Base-by-base conservation (phyloP, 2,329 filamentous ascomycete species). In the Ceratocystis eucalypticola region DNA sequence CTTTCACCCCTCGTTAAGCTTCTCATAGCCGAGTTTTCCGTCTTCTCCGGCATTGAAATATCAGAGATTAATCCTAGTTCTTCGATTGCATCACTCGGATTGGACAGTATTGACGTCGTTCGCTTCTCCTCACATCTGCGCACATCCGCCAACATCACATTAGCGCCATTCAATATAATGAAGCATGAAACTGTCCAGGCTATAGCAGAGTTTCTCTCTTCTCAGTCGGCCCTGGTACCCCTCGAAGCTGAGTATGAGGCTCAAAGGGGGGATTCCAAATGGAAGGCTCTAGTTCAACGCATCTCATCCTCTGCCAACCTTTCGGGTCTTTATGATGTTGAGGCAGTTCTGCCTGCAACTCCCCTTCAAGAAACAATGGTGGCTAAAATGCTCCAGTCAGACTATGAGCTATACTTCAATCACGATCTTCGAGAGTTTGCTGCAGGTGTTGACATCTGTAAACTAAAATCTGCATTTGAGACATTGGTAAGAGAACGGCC, bases 31-130 rank as follows among this genome's bases (percentile, higher is more conserved):
- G 37, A 65, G 2, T 28, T 65, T n/a, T 62, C 66, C 37, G 17
- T n/a, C 20, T 76, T 96, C 4, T 83, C 86, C 0, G 80, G 80
- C 0, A 72, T 86, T 0, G 72, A 81, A 0, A 72, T 75, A 2
- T 73, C 78, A 1, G 75, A 80, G 0, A 77, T 96, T 46, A 73
- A 76, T 1, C 81, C 83, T 64, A 75, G 78, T 5, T 84, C 84
- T 0, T 87, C 87, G 0, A 83, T 96, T 10, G 86, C 95, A 48
- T 86, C 93, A 70, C 80, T 96, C 41, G 92, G 92, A 0, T 80
- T 96, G 5, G 93, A 96, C 77, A 96, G 92, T 71, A 95, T 96
- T 67, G 92, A 96, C 74, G 83, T 88, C 1, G 93, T 96, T 74
- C 95, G 91, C 71, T 77, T 96, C 0, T 88, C 89, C 0, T 86